Evolutionary conservation across 2,329 filamentous ascomycete genomes (phyloP), one percentile per base, ranked within the genome.

Genomic region (Neurospora sp.): DNA sequence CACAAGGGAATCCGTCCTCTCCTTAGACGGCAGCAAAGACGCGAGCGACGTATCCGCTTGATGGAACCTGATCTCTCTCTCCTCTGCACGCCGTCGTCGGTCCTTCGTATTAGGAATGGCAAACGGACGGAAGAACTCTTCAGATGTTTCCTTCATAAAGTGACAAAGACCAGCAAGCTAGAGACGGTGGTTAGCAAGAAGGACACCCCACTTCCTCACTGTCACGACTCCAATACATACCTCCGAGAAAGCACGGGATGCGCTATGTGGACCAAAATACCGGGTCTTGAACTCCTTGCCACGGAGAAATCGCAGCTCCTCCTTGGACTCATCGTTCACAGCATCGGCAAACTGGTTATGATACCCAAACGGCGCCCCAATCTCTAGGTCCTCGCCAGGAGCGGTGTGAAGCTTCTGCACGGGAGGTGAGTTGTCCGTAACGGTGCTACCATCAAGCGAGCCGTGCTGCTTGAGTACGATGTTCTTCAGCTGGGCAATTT

Each of bases 101-200:
- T 89, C 86, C 78, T 89, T 88, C 73, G 76, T 81, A 58, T 83
- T 80, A 72, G 86, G 84, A 36, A 87, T 81, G 43, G 86, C 85
- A 66, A 88, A 83, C 8, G 87, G 86, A 68, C 84, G 82, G 69
- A 89, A 81, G 85, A 86, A 88, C 76, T 88, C 85, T 68, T 88
- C 85, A 10, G 86, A 86, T 0, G 86, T 88, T 78, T 89, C 86
- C 73, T 84, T 85, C 87, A 89, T 89, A 71, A 89, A 89, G 15
- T 85, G 84, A 66, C 83, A 85, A 66, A 89, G 80, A 2, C 87
- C 86, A 2, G 84, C 84, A 74, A 86, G 79, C 80, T 80, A 68
- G 15, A 33, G 13, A 36, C 28, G 46, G 28, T 36, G 28, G n/a
- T 62, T 36, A 62, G 52, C 52, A 62, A 36, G 3, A 33, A 10